Base-by-base conservation (phyloP, 768 basidiomycete species). In the Hortiboletus flavorubellus region DNA sequence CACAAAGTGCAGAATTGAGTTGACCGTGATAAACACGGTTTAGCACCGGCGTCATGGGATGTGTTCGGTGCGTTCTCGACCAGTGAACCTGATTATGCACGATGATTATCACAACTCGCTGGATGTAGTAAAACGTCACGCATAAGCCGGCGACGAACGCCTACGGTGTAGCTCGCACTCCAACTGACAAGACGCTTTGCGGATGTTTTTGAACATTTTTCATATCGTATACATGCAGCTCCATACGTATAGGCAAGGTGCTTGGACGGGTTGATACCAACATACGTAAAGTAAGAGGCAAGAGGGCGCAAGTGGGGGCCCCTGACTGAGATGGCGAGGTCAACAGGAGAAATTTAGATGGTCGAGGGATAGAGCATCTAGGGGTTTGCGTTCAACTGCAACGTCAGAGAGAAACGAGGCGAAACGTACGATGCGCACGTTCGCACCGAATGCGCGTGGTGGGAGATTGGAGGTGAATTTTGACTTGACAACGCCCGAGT, bases 391-490 rank as follows among this genome's bases (percentile, higher is more conserved):
- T 30, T 63, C 35, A 41, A 21, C 37, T 6, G 4, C 16, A 5
- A 8, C 16, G 29, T 26, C 39, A 43, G 30, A 8, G 6, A 30
- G 31, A 49, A 18, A 16, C 3, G 9, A 15, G 23, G 63, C 23
- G 49, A 30, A 18, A 55, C 90, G 62, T 76, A 96, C 93, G 74
- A 96, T 80, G 72, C 93, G 88, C 72, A 93, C 88, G 67, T 83
- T 82, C 53, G 93, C 94, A 76, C 95, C 96, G 73, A 98, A 97
- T 57, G 89, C 84, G 65, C 88, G 88, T 59, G 96, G 92, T 63
- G 96, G 95, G 63, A 98, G 86, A 83, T 98, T 98, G 67, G 84
- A 84, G 60, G 81, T 80, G 85, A 98, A 98, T 82, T 97, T 97
- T 76, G 91, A 87, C 78, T 95, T 94, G 66, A 98, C 95, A 66